Evolutionary conservation across 805 yeast species (phyloP).

Genomic region (Candida nemodendra): DNA sequence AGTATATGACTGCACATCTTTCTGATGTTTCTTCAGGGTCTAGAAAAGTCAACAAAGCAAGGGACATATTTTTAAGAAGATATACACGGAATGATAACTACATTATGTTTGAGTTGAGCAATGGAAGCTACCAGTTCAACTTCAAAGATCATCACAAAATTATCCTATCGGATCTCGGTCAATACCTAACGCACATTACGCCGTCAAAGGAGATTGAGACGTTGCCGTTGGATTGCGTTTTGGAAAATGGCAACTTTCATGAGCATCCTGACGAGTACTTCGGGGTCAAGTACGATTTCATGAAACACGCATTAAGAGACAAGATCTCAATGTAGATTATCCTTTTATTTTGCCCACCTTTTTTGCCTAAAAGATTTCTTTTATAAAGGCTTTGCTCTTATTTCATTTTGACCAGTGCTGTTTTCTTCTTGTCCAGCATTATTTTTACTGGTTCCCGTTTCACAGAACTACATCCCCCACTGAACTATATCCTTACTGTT

Average conservation of each 20-base stretch:
- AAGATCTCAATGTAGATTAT: constrained; percentile 25
- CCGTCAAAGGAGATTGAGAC: constrained; percentile 73
- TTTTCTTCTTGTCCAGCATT: neutral
- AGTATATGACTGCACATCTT: constrained; percentile 88
- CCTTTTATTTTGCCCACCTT: neutral
- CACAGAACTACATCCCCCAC: too few species aligned
- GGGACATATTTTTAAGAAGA: constrained; percentile 75
- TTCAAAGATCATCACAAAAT: constrained; percentile 93
- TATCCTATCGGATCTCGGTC: constrained; percentile 74
- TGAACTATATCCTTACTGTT: too few species aligned
- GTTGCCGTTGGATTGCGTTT: constrained; percentile 49
- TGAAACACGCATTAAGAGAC: constrained; percentile 63
- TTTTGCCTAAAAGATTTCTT: neutral
- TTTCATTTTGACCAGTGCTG: constrained; percentile 21
- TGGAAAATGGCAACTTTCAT: constrained; percentile 42
- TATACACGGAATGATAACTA: constrained; percentile 76
- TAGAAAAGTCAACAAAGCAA: constrained; percentile 45
- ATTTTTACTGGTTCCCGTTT: neutral
- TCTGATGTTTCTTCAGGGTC: constrained; percentile 73
- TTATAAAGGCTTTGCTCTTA: constrained; percentile 5
- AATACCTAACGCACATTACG: constrained; percentile 75
- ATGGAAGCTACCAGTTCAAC: constrained; percentile 91
- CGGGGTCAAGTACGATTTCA: constrained; percentile 50
- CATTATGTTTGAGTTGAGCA: constrained; percentile 90
- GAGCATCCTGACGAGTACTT: constrained; percentile 46